Conservation (phyloP, 257 asterid genomes). For the Ehretia macrophylla region DNA sequence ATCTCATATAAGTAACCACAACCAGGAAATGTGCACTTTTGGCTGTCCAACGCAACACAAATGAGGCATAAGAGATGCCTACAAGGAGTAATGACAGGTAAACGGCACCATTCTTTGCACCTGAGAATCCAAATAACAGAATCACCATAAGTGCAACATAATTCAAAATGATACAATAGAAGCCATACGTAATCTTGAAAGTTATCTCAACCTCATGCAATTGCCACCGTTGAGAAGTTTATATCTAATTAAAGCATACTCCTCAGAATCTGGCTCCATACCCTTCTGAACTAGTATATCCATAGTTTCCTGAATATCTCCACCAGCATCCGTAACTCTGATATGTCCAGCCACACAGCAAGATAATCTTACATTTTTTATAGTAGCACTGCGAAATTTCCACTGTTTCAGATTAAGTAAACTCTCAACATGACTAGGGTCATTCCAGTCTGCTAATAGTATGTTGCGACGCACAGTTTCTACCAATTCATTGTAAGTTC, state of each 20-base stretch:
- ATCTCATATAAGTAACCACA: constrained; percentile 81
- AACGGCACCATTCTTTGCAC: constrained; percentile 95
- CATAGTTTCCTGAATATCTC: constrained; percentile 99
- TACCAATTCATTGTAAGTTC: constrained; percentile 89
- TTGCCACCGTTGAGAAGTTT: constrained; percentile 61
- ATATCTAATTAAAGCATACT: constrained; percentile 56
- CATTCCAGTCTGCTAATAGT: constrained; percentile 96
- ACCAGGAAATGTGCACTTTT: constrained; percentile 71
- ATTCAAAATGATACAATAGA: constrained; percentile 16
- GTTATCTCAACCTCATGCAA: constrained; percentile 72
- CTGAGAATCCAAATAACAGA: constrained; percentile 31
- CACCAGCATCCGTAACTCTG: constrained; percentile 78
- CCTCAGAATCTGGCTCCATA: constrained; percentile 63
- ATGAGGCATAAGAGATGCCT: constrained; percentile 86
- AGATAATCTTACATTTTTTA: constrained; percentile 83
- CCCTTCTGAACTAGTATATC: constrained; percentile 64
- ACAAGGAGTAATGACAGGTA: constrained; percentile 93
- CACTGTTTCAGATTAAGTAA: constrained; percentile 87
- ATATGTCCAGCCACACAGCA: constrained; percentile 98
- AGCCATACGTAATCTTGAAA: constrained; percentile 15
- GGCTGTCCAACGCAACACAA: constrained; percentile 90
- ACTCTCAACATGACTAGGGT: constrained; percentile 98
- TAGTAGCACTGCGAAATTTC: constrained; percentile 81
- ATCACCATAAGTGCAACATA: constrained; percentile 16
- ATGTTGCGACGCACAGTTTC: constrained; percentile 91